Percentiles rank a stretch among this genome's conserved stretches.
These are phyloP conservation scores for Salvia rosmarinus DNA, from an alignment of 257 asterid species.

Conservation along the genomic window DNA sequence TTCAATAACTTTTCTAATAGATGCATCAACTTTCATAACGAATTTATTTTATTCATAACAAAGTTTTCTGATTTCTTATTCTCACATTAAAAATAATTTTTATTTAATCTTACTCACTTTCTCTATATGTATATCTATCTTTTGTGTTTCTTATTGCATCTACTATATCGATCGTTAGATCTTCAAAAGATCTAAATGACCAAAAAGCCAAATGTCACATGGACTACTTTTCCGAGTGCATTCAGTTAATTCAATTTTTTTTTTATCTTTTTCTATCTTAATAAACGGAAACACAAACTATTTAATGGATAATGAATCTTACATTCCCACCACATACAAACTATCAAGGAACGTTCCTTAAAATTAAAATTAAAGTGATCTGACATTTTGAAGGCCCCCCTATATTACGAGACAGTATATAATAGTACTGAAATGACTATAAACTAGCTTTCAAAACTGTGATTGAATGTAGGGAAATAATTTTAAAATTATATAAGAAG, in stretches of 20 bases:
- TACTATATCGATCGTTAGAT: too few species aligned
- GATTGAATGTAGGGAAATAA: conserved; percentile 18
- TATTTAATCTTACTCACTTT: too few species aligned
- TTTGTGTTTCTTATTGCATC: too few species aligned
- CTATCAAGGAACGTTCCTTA: not conserved
- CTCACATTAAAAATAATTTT: too few species aligned
- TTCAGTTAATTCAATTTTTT: not conserved
- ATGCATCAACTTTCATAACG: too few species aligned
- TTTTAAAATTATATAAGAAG: not conserved
- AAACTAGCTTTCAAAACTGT: conserved; percentile 14
- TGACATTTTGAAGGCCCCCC: conserved; percentile 13
- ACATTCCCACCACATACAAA: not conserved
- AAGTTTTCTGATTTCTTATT: too few species aligned
- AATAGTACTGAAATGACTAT: conserved; percentile 19
- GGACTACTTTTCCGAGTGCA: not conserved
- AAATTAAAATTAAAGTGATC: not conserved
- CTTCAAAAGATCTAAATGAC: not conserved
- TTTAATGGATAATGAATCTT: not conserved
- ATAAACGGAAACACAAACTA: not conserved
- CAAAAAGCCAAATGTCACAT: not conserved
- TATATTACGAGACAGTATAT: not conserved
- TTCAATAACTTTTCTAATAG: too few species aligned
- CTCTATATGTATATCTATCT: too few species aligned
- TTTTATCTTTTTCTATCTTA: too few species aligned
- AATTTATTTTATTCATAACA: too few species aligned